Percentiles rank a stretch among this genome's conserved stretches.
Evolutionary conservation across 2,329 filamentous ascomycete species (phyloP).

Genomic region (Alternaria panax): DNA sequence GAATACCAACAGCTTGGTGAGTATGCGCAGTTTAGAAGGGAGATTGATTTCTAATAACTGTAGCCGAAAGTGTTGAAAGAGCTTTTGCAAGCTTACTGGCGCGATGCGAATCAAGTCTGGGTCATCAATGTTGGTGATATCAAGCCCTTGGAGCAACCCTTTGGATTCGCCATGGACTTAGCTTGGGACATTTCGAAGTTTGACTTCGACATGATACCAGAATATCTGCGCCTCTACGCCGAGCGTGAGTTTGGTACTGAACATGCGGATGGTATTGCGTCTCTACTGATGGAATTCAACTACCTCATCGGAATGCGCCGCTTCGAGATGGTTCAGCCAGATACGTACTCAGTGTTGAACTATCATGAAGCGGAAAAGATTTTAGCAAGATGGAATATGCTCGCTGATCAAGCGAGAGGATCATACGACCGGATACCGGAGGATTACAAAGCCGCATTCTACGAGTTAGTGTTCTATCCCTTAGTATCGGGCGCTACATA

Average conservation of each 20-base stretch:
- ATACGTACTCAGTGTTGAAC: slow-evolving; percentile 56
- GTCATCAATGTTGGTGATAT: slow-evolving; percentile 70
- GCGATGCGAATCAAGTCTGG: slow-evolving; percentile 67
- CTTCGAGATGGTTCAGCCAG: slow-evolving; percentile 58
- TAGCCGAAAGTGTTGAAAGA: slow-evolving; percentile 64
- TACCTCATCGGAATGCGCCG: slow-evolving; percentile 59
- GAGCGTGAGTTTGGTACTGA: slow-evolving; percentile 21
- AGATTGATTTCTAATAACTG: not conserved
- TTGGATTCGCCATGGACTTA: slow-evolving; percentile 1
- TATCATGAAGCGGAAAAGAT: slow-evolving; percentile 67
- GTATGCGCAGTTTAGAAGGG: not conserved
- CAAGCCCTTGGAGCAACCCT: slow-evolving; percentile 59
- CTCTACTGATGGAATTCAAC: slow-evolving; percentile 3
- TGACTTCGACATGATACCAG: slow-evolving; percentile 54
- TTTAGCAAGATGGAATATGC: slow-evolving; percentile 60
- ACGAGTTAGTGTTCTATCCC: slow-evolving; percentile 66
- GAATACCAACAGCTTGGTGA: slow-evolving; percentile 68
- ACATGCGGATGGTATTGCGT: slow-evolving; percentile 7
- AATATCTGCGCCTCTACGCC: slow-evolving; percentile 52
- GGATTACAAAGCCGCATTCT: slow-evolving; percentile 63
- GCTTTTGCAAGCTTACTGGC: slow-evolving; percentile 66
- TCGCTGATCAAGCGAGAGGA: slow-evolving; percentile 60
- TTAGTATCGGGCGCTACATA: slow-evolving; percentile 62
- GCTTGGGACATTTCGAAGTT: slow-evolving; percentile 16
- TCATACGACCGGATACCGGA: slow-evolving; percentile 61